Percentiles rank a stretch among this genome's conserved stretches.
Conservation (phyloP, 257 asterid species). For the Nemophila menziesii region DNA sequence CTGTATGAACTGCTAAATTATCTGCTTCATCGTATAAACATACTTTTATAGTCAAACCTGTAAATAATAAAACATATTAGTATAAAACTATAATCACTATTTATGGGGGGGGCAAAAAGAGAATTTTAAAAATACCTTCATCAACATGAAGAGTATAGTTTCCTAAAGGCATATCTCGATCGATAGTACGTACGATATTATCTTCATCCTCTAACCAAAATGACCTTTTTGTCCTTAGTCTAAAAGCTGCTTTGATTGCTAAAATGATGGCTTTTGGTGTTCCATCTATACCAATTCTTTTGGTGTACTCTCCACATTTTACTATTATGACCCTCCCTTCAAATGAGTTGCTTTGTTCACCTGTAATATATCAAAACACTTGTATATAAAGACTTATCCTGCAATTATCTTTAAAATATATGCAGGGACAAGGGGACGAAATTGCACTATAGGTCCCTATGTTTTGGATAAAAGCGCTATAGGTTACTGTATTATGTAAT, state of each 20-base stretch:
- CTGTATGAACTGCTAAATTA: constrained; percentile 16
- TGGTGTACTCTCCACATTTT: constrained; percentile 53
- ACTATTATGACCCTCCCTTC: constrained; percentile 69
- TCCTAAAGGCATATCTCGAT: constrained; percentile 77
- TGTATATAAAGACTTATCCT: too few relatives aligned
- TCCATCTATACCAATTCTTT: constrained; percentile 64
- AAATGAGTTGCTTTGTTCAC: constrained; percentile 44
- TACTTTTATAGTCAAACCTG: constrained; percentile 17
- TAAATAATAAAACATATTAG: too few relatives aligned
- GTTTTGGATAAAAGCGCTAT: too few relatives aligned
- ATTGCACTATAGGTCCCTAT: too few relatives aligned
- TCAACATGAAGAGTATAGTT: constrained; percentile 74
- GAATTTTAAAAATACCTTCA: constrained; percentile 37
- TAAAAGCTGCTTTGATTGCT: constrained; percentile 60
- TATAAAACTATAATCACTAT: too few relatives aligned
- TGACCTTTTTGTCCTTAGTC: constrained; percentile 65
- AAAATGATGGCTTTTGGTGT: constrained; percentile 57
- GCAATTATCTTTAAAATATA: too few relatives aligned
- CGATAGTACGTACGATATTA: constrained; percentile 54
- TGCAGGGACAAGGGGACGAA: too few relatives aligned
- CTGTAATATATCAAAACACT: too few relatives aligned
- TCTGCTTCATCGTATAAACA: constrained; percentile 20
- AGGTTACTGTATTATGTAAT: too few relatives aligned
- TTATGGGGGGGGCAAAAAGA: too few relatives aligned
- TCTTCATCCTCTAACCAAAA: constrained; percentile 84